A percentile compares a stretch with the other conserved stretches of the same genome.
Evolutionary conservation across 305 asterid genomes (phyloP).

Genomic region (Solanum hybrid): DNA sequence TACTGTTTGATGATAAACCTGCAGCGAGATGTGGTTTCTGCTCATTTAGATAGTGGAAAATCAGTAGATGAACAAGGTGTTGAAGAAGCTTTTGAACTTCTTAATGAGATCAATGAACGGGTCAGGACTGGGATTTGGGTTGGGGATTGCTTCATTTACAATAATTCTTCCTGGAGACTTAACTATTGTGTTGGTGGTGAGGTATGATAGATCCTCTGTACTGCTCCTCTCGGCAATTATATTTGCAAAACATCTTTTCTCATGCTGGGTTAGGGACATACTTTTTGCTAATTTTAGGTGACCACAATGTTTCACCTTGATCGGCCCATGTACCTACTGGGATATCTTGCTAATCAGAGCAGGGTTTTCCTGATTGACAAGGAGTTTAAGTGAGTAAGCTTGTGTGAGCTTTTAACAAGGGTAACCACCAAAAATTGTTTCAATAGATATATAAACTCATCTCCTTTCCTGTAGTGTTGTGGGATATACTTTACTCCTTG

Average conservation of each 20-base stretch:
- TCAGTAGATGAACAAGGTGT: conserved; percentile 82
- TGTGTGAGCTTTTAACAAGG: neutral
- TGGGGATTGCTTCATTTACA: conserved; percentile 98
- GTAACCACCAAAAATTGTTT: neutral
- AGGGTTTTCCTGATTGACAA: conserved; percentile 86
- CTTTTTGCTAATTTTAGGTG: conserved; percentile 39
- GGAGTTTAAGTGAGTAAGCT: conserved; percentile 85
- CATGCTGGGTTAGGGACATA: neutral
- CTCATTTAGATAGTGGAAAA: conserved; percentile 75
- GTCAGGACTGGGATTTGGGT: conserved; percentile 98
- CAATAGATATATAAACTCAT: conserved; percentile 2
- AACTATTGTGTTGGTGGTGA: conserved; percentile 99
- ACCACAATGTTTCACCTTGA: conserved; percentile 97
- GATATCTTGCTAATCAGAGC: conserved; percentile 93
- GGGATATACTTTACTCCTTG: conserved; percentile 77
- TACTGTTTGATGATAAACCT: conserved; percentile 15
- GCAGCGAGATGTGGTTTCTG: conserved; percentile 95
- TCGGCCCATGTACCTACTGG: conserved; percentile 97
- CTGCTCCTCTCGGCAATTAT: neutral
- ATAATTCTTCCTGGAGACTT: conserved; percentile 92
- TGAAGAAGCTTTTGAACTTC: conserved; percentile 93
- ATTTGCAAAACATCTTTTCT: neutral
- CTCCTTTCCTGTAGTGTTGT: conserved; percentile 52
- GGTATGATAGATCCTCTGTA: conserved; percentile 33
- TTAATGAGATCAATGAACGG: conserved; percentile 84